A percentile compares a stretch with the other conserved stretches of the same genome.
phyloP scores from a whole-genome alignment of 345 rosid species.

The Brassica juncea region DNA sequence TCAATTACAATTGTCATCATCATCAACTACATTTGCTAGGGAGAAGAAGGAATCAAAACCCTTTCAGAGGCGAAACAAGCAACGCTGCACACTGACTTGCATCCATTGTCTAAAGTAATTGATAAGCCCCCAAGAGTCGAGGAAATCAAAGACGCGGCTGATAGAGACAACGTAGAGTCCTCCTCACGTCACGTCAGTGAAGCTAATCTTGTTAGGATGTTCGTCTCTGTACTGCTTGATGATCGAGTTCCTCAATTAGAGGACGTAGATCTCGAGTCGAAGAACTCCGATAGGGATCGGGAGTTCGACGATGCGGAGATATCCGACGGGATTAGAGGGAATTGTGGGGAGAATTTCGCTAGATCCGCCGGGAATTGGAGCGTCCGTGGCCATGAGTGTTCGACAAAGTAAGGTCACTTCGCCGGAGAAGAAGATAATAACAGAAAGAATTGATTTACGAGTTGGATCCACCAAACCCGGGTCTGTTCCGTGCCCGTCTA shows the following conservation, averaged over 20 bases:
- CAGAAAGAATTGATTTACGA: not conserved
- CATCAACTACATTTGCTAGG: too few species aligned
- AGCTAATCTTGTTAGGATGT: conserved; percentile 68
- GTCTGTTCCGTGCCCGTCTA: too few species aligned
- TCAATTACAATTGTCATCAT: too few species aligned
- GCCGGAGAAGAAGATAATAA: conserved; percentile 17
- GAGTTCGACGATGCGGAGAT: conserved; percentile 9
- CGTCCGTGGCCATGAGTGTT: conserved; percentile 44
- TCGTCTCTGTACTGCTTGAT: conserved; percentile 61
- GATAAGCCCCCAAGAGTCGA: conserved; percentile 86
- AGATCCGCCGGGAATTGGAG: conserved; percentile 41
- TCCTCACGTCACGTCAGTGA: conserved; percentile 67
- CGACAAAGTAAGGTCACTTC: not conserved
- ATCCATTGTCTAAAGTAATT: conserved; percentile 73
- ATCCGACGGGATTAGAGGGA: conserved; percentile 32
- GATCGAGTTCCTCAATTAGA: conserved; percentile 72
- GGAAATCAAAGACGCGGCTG: conserved; percentile 87
- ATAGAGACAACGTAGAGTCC: conserved; percentile 83
- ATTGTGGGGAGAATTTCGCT: conserved; percentile 28
- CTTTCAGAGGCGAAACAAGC: conserved; percentile 89
- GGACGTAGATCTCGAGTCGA: conserved; percentile 60
- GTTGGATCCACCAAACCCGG: too few species aligned
- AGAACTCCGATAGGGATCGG: conserved; percentile 76
- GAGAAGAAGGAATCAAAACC: conserved; percentile 42
- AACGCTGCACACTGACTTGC: conserved; percentile 78